A percentile compares a stretch with the other conserved stretches of the same genome.
These are phyloP conservation scores for Tuber aestivum DNA, from an alignment of 495 filamentous ascomycete genomes.

Conservation along the genomic window DNA sequence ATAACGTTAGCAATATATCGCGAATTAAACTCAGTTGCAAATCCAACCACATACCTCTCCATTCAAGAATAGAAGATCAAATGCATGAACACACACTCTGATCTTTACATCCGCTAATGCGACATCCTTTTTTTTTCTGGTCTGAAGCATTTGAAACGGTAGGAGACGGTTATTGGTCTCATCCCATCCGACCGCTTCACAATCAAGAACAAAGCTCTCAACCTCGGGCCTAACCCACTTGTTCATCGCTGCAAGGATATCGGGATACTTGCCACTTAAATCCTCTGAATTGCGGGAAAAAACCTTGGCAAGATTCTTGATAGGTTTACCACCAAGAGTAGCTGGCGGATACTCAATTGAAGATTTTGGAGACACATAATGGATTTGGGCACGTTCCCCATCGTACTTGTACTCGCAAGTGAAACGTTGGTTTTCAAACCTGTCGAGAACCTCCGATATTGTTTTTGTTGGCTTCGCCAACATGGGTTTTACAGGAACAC, in stretches of 20 bases:
- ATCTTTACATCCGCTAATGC: conserved; percentile 95
- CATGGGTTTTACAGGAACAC: conserved; percentile 93
- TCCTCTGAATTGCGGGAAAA: conserved; percentile 97
- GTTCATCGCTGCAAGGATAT: conserved; percentile 79
- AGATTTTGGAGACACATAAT: conserved; percentile 84
- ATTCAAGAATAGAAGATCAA: conserved; percentile 90
- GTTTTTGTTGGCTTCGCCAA: conserved; percentile 97
- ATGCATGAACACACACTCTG: conserved; percentile 96
- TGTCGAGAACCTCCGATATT: conserved; percentile 96
- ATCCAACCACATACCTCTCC: conserved; percentile 58
- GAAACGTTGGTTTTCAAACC: conserved; percentile 90
- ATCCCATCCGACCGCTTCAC: conserved; percentile 99
- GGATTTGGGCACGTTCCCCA: conserved; percentile 92
- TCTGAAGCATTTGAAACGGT: conserved; percentile 97
- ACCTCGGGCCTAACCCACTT: conserved; percentile 85
- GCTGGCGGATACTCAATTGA: conserved; percentile 50
- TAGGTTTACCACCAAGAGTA: conserved; percentile 39
- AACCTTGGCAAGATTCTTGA: conserved; percentile 70
- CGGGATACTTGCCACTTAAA: conserved; percentile 92
- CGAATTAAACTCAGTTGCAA: background rate
- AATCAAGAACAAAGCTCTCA: conserved; percentile 91
- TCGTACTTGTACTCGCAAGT: conserved; percentile 99
- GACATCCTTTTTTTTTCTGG: conserved; percentile 92
- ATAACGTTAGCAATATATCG: conserved; percentile 3
- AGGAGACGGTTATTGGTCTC: conserved; percentile 83